phyloP scores from a whole-genome alignment of 495 filamentous ascomycete species.

The Cercophora scortea region DNA sequence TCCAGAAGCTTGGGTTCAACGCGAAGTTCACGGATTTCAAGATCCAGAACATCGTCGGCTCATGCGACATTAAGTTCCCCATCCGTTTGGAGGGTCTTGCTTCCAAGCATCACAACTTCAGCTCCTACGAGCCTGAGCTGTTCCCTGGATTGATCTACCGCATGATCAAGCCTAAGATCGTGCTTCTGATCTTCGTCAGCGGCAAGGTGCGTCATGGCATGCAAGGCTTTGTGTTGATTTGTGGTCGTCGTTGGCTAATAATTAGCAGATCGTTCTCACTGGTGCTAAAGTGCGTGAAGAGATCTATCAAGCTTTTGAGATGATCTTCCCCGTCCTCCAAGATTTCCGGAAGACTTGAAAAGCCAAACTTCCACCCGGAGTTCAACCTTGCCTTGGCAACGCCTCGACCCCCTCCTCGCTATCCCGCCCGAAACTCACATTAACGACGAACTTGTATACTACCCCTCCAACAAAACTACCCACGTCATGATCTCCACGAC shows the following conservation, averaged over 20 bases:
- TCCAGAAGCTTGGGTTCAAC: constrained; percentile 99
- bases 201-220: constrained; percentile 48
- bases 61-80: constrained; percentile 98
- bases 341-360: constrained; percentile 44
- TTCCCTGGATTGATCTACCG: constrained; percentile 99
- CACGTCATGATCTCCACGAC: constrained; percentile 45
- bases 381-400: constrained; percentile 16
- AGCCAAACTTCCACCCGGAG: constrained; percentile 2
- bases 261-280: constrained; percentile 72
- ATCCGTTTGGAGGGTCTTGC: constrained; percentile 95
- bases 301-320: constrained; percentile 97
- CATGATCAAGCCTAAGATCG: constrained; percentile 99
- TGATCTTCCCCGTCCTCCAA: constrained; percentile 97
- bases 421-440: constrained; percentile 20
- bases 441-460: not conserved
- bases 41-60: constrained; percentile 99
- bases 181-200: constrained; percentile 96
- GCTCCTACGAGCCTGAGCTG: constrained; percentile 95
- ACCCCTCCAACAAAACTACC: not conserved
- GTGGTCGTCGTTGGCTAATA: not conserved
- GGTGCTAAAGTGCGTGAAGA: constrained; percentile 98
- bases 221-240: not conserved
- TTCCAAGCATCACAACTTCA: constrained; percentile 97
- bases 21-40: constrained; percentile 99
- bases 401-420: not conserved